These are phyloP conservation scores for Candida xiaguanensis DNA, from an alignment of 805 yeast species.

Conservation along the genomic window DNA sequence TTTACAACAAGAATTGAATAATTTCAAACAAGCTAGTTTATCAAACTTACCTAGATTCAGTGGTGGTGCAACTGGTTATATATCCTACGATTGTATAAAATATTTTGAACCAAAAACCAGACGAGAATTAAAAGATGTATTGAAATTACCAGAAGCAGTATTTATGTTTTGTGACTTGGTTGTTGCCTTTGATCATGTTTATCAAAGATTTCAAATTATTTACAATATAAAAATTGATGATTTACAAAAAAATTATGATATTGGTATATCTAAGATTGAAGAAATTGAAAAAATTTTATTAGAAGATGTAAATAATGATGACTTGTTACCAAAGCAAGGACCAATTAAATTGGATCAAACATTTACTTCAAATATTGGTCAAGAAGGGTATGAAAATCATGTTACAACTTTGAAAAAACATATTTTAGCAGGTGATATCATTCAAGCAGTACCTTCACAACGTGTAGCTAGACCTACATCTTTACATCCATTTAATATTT, in stretches of 20 bases:
- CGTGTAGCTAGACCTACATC: conserved; percentile 93
- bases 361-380: conserved; percentile 87
- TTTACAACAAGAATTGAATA: conserved; percentile 69
- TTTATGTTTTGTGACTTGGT: conserved; percentile 89
- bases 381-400: conserved; percentile 85
- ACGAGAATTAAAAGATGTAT: conserved; percentile 68
- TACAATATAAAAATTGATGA: conserved; percentile 60
- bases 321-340: conserved; percentile 67
- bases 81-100: conserved; percentile 93
- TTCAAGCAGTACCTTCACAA: conserved; percentile 98
- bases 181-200: conserved; percentile 91
- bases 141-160: conserved; percentile 86
- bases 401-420: conserved; percentile 74
- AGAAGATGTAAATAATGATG: conserved; percentile 39
- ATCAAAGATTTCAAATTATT: conserved; percentile 86
- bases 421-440: conserved; percentile 86
- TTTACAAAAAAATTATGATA: conserved; percentile 9
- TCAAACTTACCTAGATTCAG: conserved; percentile 81
- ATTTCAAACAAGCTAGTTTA: conserved; percentile 64
- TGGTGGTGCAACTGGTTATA: conserved; percentile 97
- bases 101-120: conserved; percentile 93
- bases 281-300: conserved; percentile 48
- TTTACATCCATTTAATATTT: conserved; percentile 93
- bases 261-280: conserved; percentile 22
- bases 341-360: conserved; percentile 64